A percentile compares a stretch with the other conserved stretches of the same genome.
These are phyloP conservation scores for Saturnispora serradocipensis DNA, from an alignment of 805 yeast genomes.

Conservation along the genomic window DNA sequence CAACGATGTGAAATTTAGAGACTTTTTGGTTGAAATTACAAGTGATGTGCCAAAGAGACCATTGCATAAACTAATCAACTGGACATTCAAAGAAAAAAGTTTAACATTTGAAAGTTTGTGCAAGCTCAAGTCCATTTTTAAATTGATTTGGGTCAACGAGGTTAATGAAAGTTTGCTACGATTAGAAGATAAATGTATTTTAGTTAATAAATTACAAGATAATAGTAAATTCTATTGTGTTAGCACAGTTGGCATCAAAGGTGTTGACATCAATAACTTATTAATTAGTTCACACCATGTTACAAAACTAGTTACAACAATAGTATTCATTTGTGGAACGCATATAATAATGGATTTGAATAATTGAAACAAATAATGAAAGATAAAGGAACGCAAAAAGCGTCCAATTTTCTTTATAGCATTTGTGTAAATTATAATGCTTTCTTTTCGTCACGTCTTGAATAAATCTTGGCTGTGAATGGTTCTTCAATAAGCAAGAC, in stretches of 20 bases:
- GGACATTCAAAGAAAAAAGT: not conserved
- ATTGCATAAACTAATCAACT: conserved; percentile 1
- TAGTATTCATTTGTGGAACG: conserved; percentile 5
- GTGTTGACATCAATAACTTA: conserved; percentile 2
- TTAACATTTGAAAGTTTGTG: not conserved
- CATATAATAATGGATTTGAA: conserved; percentile 2
- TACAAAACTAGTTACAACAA: conserved; percentile 2
- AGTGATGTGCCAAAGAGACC: not conserved
- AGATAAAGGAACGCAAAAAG: not conserved
- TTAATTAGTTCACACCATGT: conserved; percentile 3
- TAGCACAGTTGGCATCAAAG: conserved; percentile 4
- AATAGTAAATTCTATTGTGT: conserved; percentile 4
- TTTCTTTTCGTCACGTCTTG: conserved; percentile 23
- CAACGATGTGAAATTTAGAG: not conserved
- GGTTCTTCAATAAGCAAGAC: conserved; percentile 93
- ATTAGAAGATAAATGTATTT: conserved; percentile 1
- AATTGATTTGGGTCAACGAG: conserved; percentile 1
- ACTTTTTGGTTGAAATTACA: not conserved
- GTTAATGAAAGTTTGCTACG: not conserved
- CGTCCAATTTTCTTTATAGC: not conserved
- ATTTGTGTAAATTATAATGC: not conserved
- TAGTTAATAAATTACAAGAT: conserved; percentile 6
- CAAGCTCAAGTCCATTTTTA: not conserved
- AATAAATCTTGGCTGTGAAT: conserved; percentile 85
- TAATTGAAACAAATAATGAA: not conserved